Evolutionary conservation across 2,329 filamentous ascomycete species (phyloP).

Genomic region (Penicillium paneum): DNA sequence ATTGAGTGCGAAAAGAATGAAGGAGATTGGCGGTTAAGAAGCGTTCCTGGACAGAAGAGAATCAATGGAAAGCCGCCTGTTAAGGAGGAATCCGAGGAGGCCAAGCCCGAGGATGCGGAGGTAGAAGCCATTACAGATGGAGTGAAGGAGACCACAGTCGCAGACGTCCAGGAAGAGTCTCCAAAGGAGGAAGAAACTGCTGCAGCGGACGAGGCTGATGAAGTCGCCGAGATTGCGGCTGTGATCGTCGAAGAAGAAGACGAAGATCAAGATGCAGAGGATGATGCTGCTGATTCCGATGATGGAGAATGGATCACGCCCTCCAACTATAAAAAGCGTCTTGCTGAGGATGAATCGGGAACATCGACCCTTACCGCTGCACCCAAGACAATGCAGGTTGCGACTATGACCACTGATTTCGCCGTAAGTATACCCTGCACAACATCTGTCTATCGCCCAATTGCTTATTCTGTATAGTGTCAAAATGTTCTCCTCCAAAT

Average conservation of each 20-base stretch:
- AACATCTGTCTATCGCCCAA: neutral
- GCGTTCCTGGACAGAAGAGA: constrained; percentile 72
- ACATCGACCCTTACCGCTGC: constrained; percentile 51
- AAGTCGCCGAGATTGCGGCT: constrained; percentile 24
- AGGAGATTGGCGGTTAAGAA: constrained; percentile 83
- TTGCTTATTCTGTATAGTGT: constrained; percentile 28
- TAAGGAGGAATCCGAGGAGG: constrained; percentile 39
- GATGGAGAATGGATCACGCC: constrained; percentile 89
- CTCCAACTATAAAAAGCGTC: constrained; percentile 81
- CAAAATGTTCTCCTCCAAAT: constrained; percentile 94
- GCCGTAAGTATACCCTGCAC: constrained; percentile 61
- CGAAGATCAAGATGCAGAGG: constrained; percentile 29
- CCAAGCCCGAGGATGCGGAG: constrained; percentile 24
- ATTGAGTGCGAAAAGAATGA: constrained; percentile 86
- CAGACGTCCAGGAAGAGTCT: constrained; percentile 27
- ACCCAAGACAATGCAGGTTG: constrained; percentile 71
- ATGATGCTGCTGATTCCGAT: constrained; percentile 45
- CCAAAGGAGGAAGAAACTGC: constrained; percentile 21
- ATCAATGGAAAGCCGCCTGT: constrained; percentile 66
- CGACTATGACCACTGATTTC: constrained; percentile 91
- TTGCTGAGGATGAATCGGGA: constrained; percentile 62
- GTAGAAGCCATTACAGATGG: constrained; percentile 32
- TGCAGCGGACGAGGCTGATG: constrained; percentile 13
- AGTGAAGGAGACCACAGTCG: constrained; percentile 26
- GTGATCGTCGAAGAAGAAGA: constrained; percentile 29